Percentiles rank a stretch among this genome's conserved stretches.
Conservation (phyloP, 2,329 filamentous ascomycete species). For the Aspergillus sp. region DNA sequence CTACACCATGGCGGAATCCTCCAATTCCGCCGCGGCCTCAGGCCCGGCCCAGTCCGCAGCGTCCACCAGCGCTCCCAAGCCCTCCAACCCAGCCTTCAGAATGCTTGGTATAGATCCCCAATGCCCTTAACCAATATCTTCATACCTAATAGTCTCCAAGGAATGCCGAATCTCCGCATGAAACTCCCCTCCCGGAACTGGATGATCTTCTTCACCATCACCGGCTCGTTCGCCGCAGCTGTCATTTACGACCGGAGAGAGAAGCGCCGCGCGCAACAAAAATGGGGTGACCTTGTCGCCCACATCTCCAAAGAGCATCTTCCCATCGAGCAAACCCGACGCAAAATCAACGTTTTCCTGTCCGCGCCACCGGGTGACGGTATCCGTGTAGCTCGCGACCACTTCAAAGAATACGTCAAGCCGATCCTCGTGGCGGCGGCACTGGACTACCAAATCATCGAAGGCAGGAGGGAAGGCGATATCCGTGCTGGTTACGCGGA, state of each 20-base stretch:
- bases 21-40: conserved; percentile 37
- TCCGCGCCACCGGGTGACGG: conserved; percentile 85
- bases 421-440: conserved; percentile 86
- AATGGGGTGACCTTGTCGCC: conserved; percentile 83
- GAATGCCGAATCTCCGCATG: conserved; percentile 78
- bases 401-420: conserved; percentile 95
- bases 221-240: conserved; percentile 74
- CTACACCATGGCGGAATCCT: conserved; percentile 39
- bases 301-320: conserved; percentile 79
- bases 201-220: conserved; percentile 88
- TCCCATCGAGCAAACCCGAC: conserved; percentile 70
- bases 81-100: conserved; percentile 69
- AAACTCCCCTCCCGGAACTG: conserved; percentile 94
- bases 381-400: conserved; percentile 80
- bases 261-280: conserved; percentile 79
- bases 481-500: conserved; percentile 84
- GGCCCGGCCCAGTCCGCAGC: conserved; percentile 39
- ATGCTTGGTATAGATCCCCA: conserved; percentile 60
- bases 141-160: conserved; percentile 43
- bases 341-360: conserved; percentile 83
- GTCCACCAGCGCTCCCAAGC: conserved; percentile 31
- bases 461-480: conserved; percentile 90
- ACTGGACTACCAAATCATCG: conserved; percentile 93
- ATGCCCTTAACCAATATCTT: neutral
- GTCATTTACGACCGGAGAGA: conserved; percentile 91